Evolutionary conservation across 2,329 filamentous ascomycete species (phyloP), one percentile per base, ranked within the genome.

Genomic region (Dendrostoma leiphaemia): DNA sequence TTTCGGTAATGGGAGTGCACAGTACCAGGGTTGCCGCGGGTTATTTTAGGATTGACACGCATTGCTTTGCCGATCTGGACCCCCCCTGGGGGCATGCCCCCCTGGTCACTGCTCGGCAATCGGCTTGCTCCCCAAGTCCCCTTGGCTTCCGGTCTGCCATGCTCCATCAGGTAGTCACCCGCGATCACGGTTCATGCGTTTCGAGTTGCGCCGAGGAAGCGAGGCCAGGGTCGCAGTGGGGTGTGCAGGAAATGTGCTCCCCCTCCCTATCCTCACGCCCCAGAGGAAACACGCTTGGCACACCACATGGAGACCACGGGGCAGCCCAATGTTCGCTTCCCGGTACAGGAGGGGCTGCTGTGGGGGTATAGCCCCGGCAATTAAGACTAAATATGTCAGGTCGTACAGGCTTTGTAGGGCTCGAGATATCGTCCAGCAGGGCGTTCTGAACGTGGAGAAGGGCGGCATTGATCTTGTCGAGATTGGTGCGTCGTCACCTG

Each of bases 61-160:
- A 49, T 49, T 38, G 35, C 47, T 29, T 32, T 49, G 32, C 47
- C 47, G 47, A 31, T 23, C 47, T 35, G 17, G 40, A 8, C 32
- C 47, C 47, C 47, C 23, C 41, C 28, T 19, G 44, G 34, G 35
- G 8, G n/a, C 34, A 49, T 23, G 35, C 47, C 41, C 26, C n/a
- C n/a, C n/a, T n/a, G n/a, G n/a, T n/a, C n/a, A n/a, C 37, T 50
- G 29, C 48, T 57, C 54, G 54, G 54, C 51, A 57, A 57, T 57
- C 51, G 54, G 54, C 54, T 54, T 34, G 40, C 54, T 35, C 48
- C 23, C 41, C 43, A 44, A 19, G 28, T 31, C 23, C 47, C 47
- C 26, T 38, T 54, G 38, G 46, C 48, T 40, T 37, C 46, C 54
- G 54, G 54, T 10, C 44, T 24, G 35, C 10, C 43, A 51, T 48